Conservation (phyloP, 371 early-diverging fungal genomes). For the Apophysomyces variabilis region DNA sequence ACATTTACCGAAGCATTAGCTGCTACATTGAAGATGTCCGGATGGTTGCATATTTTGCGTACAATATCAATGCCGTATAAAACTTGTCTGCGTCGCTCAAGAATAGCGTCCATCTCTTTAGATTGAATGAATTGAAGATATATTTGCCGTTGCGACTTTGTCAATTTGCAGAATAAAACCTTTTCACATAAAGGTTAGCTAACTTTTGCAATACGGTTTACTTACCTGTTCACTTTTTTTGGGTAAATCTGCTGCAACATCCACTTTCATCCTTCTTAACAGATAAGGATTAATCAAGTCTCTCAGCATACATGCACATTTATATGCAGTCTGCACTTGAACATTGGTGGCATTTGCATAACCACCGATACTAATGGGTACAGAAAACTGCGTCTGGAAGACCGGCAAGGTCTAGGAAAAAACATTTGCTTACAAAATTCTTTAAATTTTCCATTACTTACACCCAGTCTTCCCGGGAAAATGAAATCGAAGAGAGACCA, state of each 20-base stretch:
- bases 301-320: slow-evolving; percentile 88
- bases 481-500: slow-evolving; percentile 98
- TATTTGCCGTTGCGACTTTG: slow-evolving; percentile 72
- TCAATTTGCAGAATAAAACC: slow-evolving; percentile 91
- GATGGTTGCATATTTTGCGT: slow-evolving; percentile 98
- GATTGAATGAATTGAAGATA: slow-evolving; percentile 83
- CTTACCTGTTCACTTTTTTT: slow-evolving; percentile 90
- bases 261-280: slow-evolving; percentile 91
- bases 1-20: slow-evolving; percentile 18
- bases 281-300: slow-evolving; percentile 95
- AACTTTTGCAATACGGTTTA: background rate
- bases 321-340: slow-evolving; percentile 92
- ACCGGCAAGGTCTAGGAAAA: slow-evolving; percentile 79
- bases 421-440: slow-evolving; percentile 10
- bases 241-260: slow-evolving; percentile 92
- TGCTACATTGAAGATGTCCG: slow-evolving; percentile 70
- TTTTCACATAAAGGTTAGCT: slow-evolving; percentile 11
- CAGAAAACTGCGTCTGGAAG: slow-evolving; percentile 89
- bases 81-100: slow-evolving; percentile 84
- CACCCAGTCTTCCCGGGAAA: slow-evolving; percentile 93
- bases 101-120: slow-evolving; percentile 73
- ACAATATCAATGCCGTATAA: slow-evolving; percentile 93
- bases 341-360: slow-evolving; percentile 88
- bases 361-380: slow-evolving; percentile 92
- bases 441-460: slow-evolving; percentile 26